Evolutionary conservation across 2,329 filamentous ascomycete species (phyloP).

Genomic region (Pseudocercospora fuligena): DNA sequence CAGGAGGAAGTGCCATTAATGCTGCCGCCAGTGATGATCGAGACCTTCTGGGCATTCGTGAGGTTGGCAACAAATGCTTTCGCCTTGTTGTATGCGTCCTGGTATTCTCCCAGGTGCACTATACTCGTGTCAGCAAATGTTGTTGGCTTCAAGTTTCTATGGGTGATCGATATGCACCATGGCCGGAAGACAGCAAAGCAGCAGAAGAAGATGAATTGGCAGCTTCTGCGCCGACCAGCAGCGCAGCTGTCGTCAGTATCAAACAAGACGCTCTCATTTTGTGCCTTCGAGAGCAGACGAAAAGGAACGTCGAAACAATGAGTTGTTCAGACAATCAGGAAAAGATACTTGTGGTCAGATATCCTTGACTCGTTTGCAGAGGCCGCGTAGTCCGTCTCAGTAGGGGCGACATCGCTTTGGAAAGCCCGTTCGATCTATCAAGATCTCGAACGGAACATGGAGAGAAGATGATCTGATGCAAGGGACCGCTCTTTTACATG

Average conservation of each 20-base stretch:
- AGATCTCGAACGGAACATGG: not conserved
- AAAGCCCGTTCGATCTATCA: not conserved
- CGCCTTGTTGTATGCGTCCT: slow-evolving; percentile 24
- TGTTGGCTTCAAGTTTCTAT: too few relatives aligned
- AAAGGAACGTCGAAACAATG: too few relatives aligned
- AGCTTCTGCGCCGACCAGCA: slow-evolving; percentile 15
- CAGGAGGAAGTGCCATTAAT: slow-evolving; percentile 29
- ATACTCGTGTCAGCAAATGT: not conserved
- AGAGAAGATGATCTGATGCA: not conserved
- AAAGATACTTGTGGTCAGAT: not conserved
- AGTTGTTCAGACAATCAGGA: too few relatives aligned
- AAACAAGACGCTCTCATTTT: not conserved
- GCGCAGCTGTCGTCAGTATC: slow-evolving; percentile 2
- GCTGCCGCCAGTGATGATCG: slow-evolving; percentile 27
- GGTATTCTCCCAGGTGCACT: slow-evolving; percentile 24
- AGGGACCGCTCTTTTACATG: not conserved
- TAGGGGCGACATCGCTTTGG: not conserved
- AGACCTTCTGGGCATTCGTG: slow-evolving; percentile 24
- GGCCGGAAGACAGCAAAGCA: slow-evolving; percentile 23
- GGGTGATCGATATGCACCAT: not conserved
- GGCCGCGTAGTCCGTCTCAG: not conserved
- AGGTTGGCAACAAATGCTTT: slow-evolving; percentile 21
- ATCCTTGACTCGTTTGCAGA: not conserved
- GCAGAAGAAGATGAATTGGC: slow-evolving; percentile 15
- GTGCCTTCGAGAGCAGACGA: not conserved